Conservation (phyloP, 2,329 filamentous ascomycete species). For the Botrytis fabae region DNA sequence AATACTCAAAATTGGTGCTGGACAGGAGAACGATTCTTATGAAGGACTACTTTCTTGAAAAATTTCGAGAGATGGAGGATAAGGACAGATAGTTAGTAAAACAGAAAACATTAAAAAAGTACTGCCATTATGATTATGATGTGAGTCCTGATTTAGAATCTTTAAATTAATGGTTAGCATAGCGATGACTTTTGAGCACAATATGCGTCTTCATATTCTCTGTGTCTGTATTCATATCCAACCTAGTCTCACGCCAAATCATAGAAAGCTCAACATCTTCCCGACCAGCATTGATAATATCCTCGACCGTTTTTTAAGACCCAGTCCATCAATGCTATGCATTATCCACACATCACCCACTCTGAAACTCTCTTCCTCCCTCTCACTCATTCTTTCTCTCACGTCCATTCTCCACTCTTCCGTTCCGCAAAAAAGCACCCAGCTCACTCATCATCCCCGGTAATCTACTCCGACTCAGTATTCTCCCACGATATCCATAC, state of each 20-base stretch:
- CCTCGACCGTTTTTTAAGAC: neutral
- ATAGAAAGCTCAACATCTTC: neutral
- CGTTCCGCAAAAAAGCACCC: neutral
- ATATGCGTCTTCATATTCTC: neutral
- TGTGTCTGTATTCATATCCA: neutral
- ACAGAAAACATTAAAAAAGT: neutral
- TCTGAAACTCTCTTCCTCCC: neutral
- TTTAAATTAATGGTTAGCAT: neutral
- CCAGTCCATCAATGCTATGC: neutral
- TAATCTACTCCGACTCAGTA: constrained; percentile 24
- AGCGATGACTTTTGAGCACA: neutral
- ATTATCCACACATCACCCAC: neutral
- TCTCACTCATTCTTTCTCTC: neutral
- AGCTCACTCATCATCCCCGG: constrained; percentile 30
- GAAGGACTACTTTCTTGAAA: neutral
- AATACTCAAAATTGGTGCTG: neutral
- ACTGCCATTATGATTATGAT: neutral
- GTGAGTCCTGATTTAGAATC: neutral
- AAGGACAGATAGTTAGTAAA: neutral
- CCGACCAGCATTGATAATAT: neutral
- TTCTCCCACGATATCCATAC: constrained; percentile 18
- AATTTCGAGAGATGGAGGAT: neutral
- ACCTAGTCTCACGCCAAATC: no score
- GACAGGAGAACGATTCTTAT: neutral
- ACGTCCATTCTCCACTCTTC: neutral